phyloP scores from a whole-genome alignment of 2,329 filamentous ascomycete genomes.

The Fusarium albidum region DNA sequence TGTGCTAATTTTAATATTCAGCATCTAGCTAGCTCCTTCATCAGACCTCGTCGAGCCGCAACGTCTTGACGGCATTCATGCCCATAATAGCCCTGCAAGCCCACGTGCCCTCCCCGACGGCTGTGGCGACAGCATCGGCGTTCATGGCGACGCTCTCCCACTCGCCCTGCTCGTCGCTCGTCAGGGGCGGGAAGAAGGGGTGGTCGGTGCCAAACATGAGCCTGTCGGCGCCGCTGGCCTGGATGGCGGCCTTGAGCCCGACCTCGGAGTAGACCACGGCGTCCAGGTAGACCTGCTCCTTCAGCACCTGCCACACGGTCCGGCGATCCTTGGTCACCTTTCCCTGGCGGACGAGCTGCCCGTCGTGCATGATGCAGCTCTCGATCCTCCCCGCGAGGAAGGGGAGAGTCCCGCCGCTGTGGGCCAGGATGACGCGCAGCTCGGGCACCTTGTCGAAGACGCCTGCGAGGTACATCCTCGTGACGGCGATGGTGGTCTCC shows the following conservation, averaged over 20 bases:
- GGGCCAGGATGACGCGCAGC: conserved; percentile 80
- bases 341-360: conserved; percentile 72
- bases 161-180: conserved; percentile 65
- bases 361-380: conserved; percentile 86
- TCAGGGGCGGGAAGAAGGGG: conserved; percentile 83
- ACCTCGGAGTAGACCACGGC: conserved; percentile 84
- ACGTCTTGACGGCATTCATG: conserved; percentile 63
- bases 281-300: conserved; percentile 85
- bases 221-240: conserved; percentile 72
- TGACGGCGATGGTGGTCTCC: conserved; percentile 90
- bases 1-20: conserved; percentile 30
- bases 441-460: conserved; percentile 80
- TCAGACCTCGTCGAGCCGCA: conserved; percentile 46
- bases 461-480: conserved; percentile 85
- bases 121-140: conserved; percentile 60
- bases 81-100: conserved; percentile 65
- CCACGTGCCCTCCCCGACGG: conserved; percentile 55
- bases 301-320: conserved; percentile 64
- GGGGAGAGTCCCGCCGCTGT: conserved; percentile 87
- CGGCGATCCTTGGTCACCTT: conserved; percentile 58
- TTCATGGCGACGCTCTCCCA: conserved; percentile 73
- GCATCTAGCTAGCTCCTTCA: conserved; percentile 32
- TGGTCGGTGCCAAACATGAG: conserved; percentile 86
- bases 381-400: conserved; percentile 90
- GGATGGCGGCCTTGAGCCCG: conserved; percentile 74